phyloP scores from a whole-genome alignment of 1,284 basidiomycete genomes.

The Ceratobasidium sp. region DNA sequence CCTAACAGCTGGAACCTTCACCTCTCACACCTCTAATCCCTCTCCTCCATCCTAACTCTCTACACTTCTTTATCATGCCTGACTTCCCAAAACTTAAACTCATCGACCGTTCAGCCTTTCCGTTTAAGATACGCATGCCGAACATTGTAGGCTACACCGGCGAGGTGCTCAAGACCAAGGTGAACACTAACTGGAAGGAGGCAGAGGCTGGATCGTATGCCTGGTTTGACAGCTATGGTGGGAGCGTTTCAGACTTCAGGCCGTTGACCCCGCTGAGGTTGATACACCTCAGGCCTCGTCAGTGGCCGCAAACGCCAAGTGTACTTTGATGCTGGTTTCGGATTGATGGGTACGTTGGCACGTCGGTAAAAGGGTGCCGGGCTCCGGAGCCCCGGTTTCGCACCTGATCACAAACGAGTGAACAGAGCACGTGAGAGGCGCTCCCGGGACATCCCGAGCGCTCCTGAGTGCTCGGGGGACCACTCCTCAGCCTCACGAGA shows the following conservation, averaged over 20 bases:
- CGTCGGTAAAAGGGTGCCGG: too few species aligned
- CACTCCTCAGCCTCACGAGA: too few species aligned
- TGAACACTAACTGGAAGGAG: conserved; percentile 44
- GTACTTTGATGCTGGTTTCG: conserved; percentile 52
- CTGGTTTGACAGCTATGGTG: conserved; percentile 46
- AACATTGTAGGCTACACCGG: conserved; percentile 45
- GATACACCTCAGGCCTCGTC: conserved; percentile 10
- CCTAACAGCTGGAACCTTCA: neutral
- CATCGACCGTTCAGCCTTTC: conserved; percentile 22
- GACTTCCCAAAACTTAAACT: conserved; percentile 20
- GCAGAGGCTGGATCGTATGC: conserved; percentile 46
- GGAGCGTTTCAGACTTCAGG: neutral
- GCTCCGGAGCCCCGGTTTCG: too few species aligned
- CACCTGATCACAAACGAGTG: too few species aligned
- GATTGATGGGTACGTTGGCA: conserved; percentile 59
- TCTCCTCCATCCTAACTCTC: conserved; percentile 10
- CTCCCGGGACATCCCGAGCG: too few species aligned
- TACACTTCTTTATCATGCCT: neutral
- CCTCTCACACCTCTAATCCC: neutral
- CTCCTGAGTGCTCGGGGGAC: too few species aligned
- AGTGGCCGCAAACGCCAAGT: conserved; percentile 34
- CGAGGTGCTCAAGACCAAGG: conserved; percentile 42
- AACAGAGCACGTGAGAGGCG: too few species aligned
- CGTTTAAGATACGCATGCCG: conserved; percentile 32
- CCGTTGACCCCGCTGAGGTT: neutral